Conservation (phyloP, 2,329 filamentous ascomycete species). For the Verticillium albo-atrum region DNA sequence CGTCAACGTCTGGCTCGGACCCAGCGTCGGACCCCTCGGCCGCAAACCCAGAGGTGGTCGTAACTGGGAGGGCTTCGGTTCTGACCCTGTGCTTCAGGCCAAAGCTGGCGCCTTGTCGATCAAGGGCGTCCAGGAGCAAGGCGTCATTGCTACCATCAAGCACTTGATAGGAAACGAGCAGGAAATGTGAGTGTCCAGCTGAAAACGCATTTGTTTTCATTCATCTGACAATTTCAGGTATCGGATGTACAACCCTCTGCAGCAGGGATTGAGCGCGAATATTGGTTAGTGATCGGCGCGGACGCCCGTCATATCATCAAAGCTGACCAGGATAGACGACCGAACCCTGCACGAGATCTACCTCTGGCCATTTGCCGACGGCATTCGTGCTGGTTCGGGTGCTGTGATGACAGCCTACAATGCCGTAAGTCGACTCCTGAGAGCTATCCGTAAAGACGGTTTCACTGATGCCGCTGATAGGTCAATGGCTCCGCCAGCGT, state of each 20-base stretch:
- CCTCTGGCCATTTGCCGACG: conserved; percentile 81
- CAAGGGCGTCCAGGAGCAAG: conserved; percentile 59
- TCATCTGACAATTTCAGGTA: conserved; percentile 15
- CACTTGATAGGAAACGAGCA: conserved; percentile 54
- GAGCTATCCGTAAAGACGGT: not conserved
- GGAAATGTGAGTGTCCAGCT: conserved; percentile 57
- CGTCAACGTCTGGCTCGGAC: conserved; percentile 66
- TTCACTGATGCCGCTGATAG: conserved; percentile 19
- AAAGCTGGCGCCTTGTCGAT: conserved; percentile 76
- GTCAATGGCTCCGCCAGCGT: conserved; percentile 61
- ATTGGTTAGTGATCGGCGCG: conserved; percentile 50
- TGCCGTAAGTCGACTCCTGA: conserved; percentile 30
- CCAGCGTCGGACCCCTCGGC: conserved; percentile 66
- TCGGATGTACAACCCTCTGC: conserved; percentile 50
- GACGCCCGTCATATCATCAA: not conserved
- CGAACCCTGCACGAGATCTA: conserved; percentile 72
- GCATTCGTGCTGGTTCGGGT: conserved; percentile 74
- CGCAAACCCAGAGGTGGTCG: conserved; percentile 68
- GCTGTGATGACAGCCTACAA: conserved; percentile 88
- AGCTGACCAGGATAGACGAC: conserved; percentile 43
- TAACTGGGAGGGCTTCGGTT: conserved; percentile 72
- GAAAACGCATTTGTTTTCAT: not conserved
- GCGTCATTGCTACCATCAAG: conserved; percentile 53
- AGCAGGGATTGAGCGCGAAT: conserved; percentile 62
- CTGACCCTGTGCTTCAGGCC: conserved; percentile 70